Evolutionary conservation across 805 yeast genomes (phyloP).

Genomic region (Citeromyces matritensis): DNA sequence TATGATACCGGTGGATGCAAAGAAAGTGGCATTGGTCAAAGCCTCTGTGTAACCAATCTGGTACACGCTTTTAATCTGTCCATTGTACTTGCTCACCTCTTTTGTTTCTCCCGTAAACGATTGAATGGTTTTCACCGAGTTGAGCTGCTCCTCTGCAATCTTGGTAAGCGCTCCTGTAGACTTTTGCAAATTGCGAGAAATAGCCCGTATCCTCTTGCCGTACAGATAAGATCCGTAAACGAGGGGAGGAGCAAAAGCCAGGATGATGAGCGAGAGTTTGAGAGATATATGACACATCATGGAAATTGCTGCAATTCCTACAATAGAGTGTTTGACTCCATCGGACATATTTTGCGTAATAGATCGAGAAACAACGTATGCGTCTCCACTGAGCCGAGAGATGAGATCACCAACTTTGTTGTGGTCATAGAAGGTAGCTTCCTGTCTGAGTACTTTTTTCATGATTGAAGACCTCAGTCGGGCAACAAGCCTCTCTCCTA

Average conservation of each 20-base stretch:
- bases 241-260: constrained; percentile 73
- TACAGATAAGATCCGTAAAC: constrained; percentile 69
- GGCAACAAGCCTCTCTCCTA: constrained; percentile 82
- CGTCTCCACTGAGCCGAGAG: constrained; percentile 77
- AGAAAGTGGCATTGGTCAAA: constrained; percentile 60
- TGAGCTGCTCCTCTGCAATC: constrained; percentile 83
- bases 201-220: constrained; percentile 63
- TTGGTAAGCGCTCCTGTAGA: constrained; percentile 79
- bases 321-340: constrained; percentile 70
- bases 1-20: constrained; percentile 67
- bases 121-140: constrained; percentile 78
- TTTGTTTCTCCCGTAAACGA: constrained; percentile 76
- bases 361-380: constrained; percentile 77
- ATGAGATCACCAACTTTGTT: constrained; percentile 89
- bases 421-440: constrained; percentile 78
- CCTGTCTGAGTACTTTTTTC: constrained; percentile 69
- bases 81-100: constrained; percentile 64
- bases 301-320: constrained; percentile 71
- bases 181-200: constrained; percentile 69
- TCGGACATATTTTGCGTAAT: constrained; percentile 84
- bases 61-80: constrained; percentile 53
- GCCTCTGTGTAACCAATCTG: constrained; percentile 72
- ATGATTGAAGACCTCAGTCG: constrained; percentile 67
- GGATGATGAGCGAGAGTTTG: constrained; percentile 65
- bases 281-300: constrained; percentile 85